phyloP scores from a whole-genome alignment of 2,329 filamentous ascomycete genomes.

The Trichoderma sp. region DNA sequence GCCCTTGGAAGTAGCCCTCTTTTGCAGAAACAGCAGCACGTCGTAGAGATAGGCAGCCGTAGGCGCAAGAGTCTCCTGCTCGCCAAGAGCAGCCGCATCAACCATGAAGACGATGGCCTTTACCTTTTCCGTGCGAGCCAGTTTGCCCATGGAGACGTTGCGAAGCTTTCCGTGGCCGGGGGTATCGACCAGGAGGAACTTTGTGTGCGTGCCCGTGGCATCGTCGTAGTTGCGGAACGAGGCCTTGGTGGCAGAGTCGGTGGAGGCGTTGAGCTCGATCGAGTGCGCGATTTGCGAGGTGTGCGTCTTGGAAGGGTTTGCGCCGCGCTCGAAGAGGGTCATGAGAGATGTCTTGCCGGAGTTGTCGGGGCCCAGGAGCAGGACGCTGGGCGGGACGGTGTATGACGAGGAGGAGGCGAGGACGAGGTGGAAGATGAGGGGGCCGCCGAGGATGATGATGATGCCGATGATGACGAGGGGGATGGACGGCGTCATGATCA shows the following conservation, averaged over 20 bases:
- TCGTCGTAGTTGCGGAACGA: slow-evolving; percentile 62
- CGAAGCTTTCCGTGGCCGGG: slow-evolving; percentile 96
- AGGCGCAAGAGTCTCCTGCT: slow-evolving; percentile 66
- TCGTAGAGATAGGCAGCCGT: slow-evolving; percentile 88
- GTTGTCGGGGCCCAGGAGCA: slow-evolving; percentile 79
- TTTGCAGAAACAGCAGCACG: slow-evolving; percentile 80
- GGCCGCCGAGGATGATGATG: slow-evolving; percentile 71
- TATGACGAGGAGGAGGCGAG: slow-evolving; percentile 70
- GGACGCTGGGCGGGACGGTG: slow-evolving; percentile 71
- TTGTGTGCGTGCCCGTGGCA: slow-evolving; percentile 60
- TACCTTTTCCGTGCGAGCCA: slow-evolving; percentile 55
- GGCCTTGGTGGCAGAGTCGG: slow-evolving; percentile 47
- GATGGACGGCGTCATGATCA: slow-evolving; percentile 62
- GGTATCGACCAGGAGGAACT: slow-evolving; percentile 82
- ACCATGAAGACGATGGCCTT: slow-evolving; percentile 83
- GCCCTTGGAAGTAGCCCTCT: slow-evolving; percentile 57
- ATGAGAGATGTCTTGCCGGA: slow-evolving; percentile 87
- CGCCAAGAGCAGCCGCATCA: slow-evolving; percentile 74
- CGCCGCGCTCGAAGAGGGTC: slow-evolving; percentile 69
- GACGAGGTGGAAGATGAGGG: slow-evolving; percentile 75
- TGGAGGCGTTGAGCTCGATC: slow-evolving; percentile 60
- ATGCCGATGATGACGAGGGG: slow-evolving; percentile 69
- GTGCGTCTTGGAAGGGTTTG: slow-evolving; percentile 53
- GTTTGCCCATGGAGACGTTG: slow-evolving; percentile 62
- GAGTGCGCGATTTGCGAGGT: slow-evolving; percentile 56